phyloP scores from a whole-genome alignment of 2,329 filamentous ascomycete species.

The Ophiocordyceps polyrhachis-furcata region DNA sequence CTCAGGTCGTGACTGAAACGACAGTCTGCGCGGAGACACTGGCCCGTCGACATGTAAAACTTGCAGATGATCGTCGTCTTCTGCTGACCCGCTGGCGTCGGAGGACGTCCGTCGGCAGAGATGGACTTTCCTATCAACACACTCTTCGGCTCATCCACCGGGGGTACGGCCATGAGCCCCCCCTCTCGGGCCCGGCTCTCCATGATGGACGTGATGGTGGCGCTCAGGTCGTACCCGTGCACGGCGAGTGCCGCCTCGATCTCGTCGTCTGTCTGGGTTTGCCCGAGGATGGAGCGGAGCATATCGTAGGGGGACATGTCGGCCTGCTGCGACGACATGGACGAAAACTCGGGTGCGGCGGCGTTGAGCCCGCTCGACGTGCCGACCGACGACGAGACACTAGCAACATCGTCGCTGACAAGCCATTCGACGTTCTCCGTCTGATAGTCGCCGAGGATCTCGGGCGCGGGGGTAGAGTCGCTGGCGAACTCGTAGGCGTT shows the following conservation, averaged over 20 bases:
- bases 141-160: conserved; percentile 38
- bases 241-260: conserved; percentile 78
- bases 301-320: conserved; percentile 99
- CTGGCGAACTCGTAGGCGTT: conserved; percentile 90
- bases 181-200: conserved; percentile 38
- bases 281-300: conserved; percentile 81
- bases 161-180: conserved; percentile 13
- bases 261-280: conserved; percentile 79
- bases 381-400: conserved; percentile 54
- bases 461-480: conserved; percentile 60
- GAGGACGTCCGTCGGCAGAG: conserved; percentile 52
- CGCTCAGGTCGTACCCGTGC: conserved; percentile 84
- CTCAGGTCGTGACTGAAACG: conserved; percentile 93
- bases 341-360: conserved; percentile 60
- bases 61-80: conserved; percentile 89
- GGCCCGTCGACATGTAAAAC: conserved; percentile 90
- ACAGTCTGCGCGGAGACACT: conserved; percentile 88
- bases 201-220: conserved; percentile 79
- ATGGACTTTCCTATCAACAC: conserved; percentile 83
- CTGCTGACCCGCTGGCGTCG: conserved; percentile 56
- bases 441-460: conserved; percentile 80
- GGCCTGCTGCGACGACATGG: conserved; percentile 41
- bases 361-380: conserved; percentile 56
- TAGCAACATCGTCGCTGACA: conserved; percentile 72
- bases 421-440: conserved; percentile 96